These are phyloP conservation scores for Fusarium secorum DNA, from an alignment of 2,329 filamentous ascomycete genomes.

Conservation along the genomic window DNA sequence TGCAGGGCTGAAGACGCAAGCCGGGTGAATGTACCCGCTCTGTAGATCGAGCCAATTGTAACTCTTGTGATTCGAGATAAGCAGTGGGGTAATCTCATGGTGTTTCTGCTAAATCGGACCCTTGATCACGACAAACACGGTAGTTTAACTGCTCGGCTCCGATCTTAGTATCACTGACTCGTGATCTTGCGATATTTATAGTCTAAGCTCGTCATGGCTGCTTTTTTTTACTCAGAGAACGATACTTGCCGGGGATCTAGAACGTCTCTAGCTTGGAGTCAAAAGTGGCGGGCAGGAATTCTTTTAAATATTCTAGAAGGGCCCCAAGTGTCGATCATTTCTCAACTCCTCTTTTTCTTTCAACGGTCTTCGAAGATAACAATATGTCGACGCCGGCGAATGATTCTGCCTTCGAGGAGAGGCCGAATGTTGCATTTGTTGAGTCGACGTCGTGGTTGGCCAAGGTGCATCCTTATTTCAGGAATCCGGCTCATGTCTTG, in stretches of 20 bases:
- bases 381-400: slow-evolving; percentile 16
- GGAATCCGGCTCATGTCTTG: slow-evolving; percentile 40
- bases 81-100: not conserved
- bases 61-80: not conserved
- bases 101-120: not conserved
- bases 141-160: not conserved
- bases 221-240: not conserved
- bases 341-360: not conserved
- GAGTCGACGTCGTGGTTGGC: slow-evolving; percentile 43
- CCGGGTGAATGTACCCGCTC: slow-evolving; percentile 12
- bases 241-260: not conserved
- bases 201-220: not conserved
- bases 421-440: not conserved
- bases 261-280: not conserved
- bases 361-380: not conserved
- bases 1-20: slow-evolving; percentile 15
- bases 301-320: not conserved
- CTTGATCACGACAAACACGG: not conserved
- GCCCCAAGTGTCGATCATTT: slow-evolving; percentile 1
- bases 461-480: slow-evolving; percentile 43
- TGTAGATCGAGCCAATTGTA: not conserved
- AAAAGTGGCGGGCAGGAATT: not conserved
- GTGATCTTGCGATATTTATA: not conserved
- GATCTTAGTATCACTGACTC: not conserved
- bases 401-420: not conserved